Evolutionary conservation across 1,139 yeast genomes (phyloP), one percentile per base, ranked within the genome.

Genomic region (Geotrichum phurueaensis): DNA sequence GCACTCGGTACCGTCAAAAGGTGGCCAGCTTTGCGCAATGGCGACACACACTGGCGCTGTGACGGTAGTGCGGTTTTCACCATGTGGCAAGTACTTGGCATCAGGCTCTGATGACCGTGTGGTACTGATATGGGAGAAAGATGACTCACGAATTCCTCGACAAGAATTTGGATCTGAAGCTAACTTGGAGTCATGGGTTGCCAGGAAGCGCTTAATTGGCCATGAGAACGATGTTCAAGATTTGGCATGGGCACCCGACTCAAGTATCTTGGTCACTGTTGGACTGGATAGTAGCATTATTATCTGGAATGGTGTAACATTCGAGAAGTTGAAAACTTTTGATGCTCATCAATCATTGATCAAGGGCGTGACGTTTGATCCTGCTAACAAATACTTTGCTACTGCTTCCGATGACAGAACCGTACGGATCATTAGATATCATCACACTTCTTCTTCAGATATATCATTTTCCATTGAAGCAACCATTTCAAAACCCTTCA

Each of bases 221-320:
- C 99, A 95, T 74, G 99, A 95, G 65, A 94, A 94, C 70, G 99
- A 95, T 76, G 89, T 95, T 57, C 99, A 95, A 71, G 99, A 94
- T 73, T 85, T 95, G 65, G 96, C 97, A 51, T 94, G 99, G 99
- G 89, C 97, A 0, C 98, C 98, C 0, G 99, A 94, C 71, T 89
- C 96, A 1, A 82, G 90, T 48, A 82, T 95, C 39, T 77, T 95
- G 60, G 97, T 94, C 25, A 88, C 97, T 0, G 99, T 92, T 10
- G 99, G 99, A 0, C 78, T 95, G 62, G 99, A 95, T 74, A 79
- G 97, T 68, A 87, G 94, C 60, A 89, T 95, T 59, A 89, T 94
- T 55, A 86, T 95, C 13, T 95, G 99, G 98, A 89, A 86, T 69
- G 99, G 97, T 1, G 75, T 84, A 1, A 94, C 97, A 0, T 94